Evolutionary conservation across 73 alveolate genomes (phyloP).

Genomic region (Paramecium sexaurelia): DNA sequence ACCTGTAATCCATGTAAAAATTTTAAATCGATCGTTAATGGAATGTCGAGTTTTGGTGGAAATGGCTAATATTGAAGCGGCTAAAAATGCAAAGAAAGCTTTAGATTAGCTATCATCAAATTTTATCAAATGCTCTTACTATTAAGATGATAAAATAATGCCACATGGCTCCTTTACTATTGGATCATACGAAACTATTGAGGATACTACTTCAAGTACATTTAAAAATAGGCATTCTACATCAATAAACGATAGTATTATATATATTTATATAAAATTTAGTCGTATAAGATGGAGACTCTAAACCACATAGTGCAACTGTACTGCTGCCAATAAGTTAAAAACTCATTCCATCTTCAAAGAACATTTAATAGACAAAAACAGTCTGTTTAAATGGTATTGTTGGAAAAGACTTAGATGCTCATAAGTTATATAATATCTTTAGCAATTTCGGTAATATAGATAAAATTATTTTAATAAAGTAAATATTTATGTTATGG

Average conservation of each 20-base stretch:
- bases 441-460: slow-evolving; percentile 33
- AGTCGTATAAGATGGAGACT: not conserved
- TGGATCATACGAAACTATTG: slow-evolving; percentile 14
- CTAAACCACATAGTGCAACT: not conserved
- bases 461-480: not conserved
- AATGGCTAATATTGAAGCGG: not conserved
- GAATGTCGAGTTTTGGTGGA: slow-evolving; percentile 32
- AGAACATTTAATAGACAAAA: not conserved
- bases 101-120: slow-evolving; percentile 16
- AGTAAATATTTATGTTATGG: not conserved
- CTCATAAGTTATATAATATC: slow-evolving; percentile 11
- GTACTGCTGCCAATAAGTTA: not conserved
- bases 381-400: slow-evolving; percentile 31
- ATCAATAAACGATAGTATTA: slow-evolving; percentile 7
- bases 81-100: slow-evolving; percentile 6
- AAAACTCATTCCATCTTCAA: not conserved
- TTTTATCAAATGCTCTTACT: not conserved
- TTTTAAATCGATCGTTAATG: not conserved
- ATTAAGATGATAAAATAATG: not conserved
- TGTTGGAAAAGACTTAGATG: not conserved
- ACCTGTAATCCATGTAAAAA: not conserved
- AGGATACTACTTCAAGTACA: not conserved
- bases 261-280: not conserved
- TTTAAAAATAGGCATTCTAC: not conserved
- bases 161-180: not conserved